phyloP scores from a whole-genome alignment of 352 stramenopile species.

The Phytophthora syringae region DNA sequence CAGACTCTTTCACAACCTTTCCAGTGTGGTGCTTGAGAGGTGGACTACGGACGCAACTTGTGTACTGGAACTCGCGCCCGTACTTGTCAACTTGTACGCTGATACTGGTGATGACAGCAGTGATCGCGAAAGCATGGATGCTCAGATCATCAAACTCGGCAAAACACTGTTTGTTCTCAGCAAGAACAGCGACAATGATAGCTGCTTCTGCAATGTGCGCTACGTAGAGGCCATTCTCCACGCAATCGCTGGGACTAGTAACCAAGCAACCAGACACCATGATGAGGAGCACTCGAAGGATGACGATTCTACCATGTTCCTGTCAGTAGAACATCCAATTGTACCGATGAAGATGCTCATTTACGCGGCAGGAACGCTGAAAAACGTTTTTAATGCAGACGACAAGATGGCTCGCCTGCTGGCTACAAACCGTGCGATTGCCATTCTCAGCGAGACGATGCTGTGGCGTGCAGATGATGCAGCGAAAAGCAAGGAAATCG shows the following conservation, averaged over 20 bases:
- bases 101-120: neutral
- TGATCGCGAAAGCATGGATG: conserved; percentile 3
- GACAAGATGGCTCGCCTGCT: conserved; percentile 70
- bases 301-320: neutral
- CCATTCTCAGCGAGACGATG: conserved; percentile 57
- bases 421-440: conserved; percentile 67
- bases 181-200: conserved; percentile 74
- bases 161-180: conserved; percentile 80
- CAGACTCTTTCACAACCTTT: conserved; percentile 37
- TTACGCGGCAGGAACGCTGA: conserved; percentile 72
- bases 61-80: conserved; percentile 51
- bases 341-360: conserved; percentile 57
- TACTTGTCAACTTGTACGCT: conserved; percentile 48
- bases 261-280: conserved; percentile 1
- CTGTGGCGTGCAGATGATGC: conserved; percentile 41
- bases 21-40: conserved; percentile 27
- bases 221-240: conserved; percentile 69
- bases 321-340: neutral
- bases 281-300: conserved; percentile 17
- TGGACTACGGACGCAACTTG: conserved; percentile 42
- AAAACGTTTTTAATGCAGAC: conserved; percentile 72
- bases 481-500: conserved; percentile 55
- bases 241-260: conserved; percentile 39
- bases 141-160: conserved; percentile 40
- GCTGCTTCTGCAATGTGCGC: conserved; percentile 63